A percentile compares a stretch with the other conserved stretches of the same genome.
phyloP scores from a whole-genome alignment of 1,284 basidiomycete genomes.

The Apiotrichum domesticum region DNA sequence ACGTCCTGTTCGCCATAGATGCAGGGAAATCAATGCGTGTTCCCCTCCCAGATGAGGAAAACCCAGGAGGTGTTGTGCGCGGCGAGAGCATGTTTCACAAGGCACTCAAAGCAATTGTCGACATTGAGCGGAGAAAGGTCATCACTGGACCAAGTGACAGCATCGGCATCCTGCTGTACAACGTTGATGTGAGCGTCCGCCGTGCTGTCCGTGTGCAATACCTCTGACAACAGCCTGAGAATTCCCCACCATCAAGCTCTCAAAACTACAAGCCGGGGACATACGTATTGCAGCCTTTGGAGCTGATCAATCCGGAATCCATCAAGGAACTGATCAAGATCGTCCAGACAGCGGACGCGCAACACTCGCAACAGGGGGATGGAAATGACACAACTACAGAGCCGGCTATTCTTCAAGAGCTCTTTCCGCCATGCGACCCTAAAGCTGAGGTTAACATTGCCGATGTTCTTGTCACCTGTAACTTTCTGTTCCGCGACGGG shows the following conservation, averaged over 20 bases:
- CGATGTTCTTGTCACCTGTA: constrained; percentile 79
- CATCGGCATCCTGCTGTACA: constrained; percentile 84
- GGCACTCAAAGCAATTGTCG: constrained; percentile 73
- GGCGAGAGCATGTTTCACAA: constrained; percentile 48
- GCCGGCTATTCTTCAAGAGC: constrained; percentile 31
- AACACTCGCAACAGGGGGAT: constrained; percentile 24
- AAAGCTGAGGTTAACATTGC: constrained; percentile 54
- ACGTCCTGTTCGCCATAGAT: constrained; percentile 88
- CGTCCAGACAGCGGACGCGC: constrained; percentile 26
- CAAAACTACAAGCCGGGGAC: constrained; percentile 56
- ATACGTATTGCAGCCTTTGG: constrained; percentile 68
- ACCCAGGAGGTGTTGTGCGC: constrained; percentile 23
- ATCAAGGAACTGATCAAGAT: constrained; percentile 57
- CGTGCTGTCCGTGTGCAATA: background rate
- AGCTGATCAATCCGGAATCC: constrained; percentile 68
- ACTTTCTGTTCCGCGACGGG: constrained; percentile 80
- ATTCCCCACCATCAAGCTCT: constrained; percentile 38
- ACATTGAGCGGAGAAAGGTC: constrained; percentile 83
- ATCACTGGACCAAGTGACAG: constrained; percentile 78
- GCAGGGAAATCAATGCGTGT: constrained; percentile 82
- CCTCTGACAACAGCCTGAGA: constrained; percentile 9
- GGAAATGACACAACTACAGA: constrained; percentile 27
- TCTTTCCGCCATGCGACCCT: constrained; percentile 32
- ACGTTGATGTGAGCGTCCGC: constrained; percentile 59
- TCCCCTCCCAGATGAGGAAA: constrained; percentile 52